These are phyloP conservation scores for Puya raimondii DNA, from an alignment of 176 grass and related monocot species.

Conservation along the genomic window DNA sequence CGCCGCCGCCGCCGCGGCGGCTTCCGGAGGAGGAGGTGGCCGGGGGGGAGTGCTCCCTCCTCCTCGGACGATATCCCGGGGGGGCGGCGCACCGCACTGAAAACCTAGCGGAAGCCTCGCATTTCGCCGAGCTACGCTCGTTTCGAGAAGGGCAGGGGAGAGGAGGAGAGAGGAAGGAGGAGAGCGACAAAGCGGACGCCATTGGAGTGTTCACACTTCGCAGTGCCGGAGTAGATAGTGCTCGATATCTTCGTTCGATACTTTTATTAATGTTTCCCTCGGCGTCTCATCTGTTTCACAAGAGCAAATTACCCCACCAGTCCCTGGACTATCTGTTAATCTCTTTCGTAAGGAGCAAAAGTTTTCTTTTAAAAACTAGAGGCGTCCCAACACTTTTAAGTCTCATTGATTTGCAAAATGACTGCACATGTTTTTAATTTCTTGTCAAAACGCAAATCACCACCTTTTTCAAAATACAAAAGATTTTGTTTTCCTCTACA, in stretches of 20 bases:
- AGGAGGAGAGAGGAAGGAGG: conserved; percentile 4
- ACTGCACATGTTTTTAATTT: no score
- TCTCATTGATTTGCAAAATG: no score
- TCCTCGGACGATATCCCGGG: no score
- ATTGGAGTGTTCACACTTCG: neutral
- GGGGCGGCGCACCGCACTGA: neutral
- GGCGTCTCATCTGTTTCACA: no score
- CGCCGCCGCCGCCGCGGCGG: neutral
- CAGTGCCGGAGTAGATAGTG: neutral
- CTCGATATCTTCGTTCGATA: no score
- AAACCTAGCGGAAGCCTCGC: neutral
- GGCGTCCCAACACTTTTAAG: no score
- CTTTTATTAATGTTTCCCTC: no score
- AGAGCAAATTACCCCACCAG: neutral
- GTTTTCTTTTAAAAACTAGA: no score
- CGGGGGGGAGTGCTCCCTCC: neutral
- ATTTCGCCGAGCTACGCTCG: neutral
- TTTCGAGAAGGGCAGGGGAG: neutral
- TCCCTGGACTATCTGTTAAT: neutral
- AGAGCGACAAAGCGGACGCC: neutral
- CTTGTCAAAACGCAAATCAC: no score
- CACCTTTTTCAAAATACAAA: no score
- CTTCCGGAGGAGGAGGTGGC: neutral
- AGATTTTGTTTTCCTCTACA: no score
- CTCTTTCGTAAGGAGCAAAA: no score